A percentile compares a stretch with the other conserved stretches of the same genome.
phyloP scores from a whole-genome alignment of 108 stramenopile species.

The Cyclotella sp. region DNA sequence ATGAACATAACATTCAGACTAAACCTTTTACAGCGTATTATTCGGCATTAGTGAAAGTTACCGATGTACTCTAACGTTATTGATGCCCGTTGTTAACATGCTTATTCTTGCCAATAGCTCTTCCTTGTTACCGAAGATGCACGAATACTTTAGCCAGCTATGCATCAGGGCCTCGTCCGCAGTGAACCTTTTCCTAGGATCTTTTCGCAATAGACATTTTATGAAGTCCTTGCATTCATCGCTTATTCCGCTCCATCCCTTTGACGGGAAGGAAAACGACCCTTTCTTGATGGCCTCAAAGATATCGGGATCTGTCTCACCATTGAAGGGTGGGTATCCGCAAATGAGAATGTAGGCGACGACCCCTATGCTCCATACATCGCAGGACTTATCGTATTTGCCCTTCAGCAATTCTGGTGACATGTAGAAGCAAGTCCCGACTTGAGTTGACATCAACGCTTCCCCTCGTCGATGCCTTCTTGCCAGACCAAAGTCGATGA shows the following conservation, averaged over 20 bases:
- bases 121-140: constrained; percentile 2
- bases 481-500: constrained; percentile 71
- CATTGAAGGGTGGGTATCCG: constrained; percentile 98
- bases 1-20: too few species aligned
- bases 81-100: not conserved
- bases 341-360: constrained; percentile 91
- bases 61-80: not conserved
- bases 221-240: constrained; percentile 28
- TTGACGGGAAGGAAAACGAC: constrained; percentile 29
- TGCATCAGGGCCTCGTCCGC: constrained; percentile 61
- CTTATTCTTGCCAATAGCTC: constrained; percentile 3
- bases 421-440: constrained; percentile 72
- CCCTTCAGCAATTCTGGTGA: constrained; percentile 62
- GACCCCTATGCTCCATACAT: constrained; percentile 94
- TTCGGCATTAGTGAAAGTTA: not conserved
- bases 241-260: constrained; percentile 31
- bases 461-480: constrained; percentile 20
- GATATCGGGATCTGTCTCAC: constrained; percentile 89
- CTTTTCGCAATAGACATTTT: constrained; percentile 40
- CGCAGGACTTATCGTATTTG: constrained; percentile 66
- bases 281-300: constrained; percentile 58
- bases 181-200: constrained; percentile 61
- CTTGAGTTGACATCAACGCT: constrained; percentile 15
- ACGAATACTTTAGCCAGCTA: constrained; percentile 19
- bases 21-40: too few species aligned